These are phyloP conservation scores for Caryopteris hybrid DNA, from an alignment of 305 asterid species.

Conservation along the genomic window DNA sequence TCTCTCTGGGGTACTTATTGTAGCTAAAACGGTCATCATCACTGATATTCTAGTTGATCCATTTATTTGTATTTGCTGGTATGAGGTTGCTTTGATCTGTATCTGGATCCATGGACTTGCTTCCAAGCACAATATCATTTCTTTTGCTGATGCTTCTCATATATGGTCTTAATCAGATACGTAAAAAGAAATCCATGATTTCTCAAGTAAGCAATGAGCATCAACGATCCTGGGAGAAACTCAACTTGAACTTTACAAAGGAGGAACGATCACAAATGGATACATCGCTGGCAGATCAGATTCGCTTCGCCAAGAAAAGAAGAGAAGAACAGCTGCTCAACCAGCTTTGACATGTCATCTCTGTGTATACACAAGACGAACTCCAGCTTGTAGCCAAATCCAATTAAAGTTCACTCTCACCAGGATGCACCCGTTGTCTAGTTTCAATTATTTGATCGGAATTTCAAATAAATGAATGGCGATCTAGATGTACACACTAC, in stretches of 20 bases:
- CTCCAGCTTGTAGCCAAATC: too few species aligned
- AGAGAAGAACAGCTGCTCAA: constrained; percentile 37
- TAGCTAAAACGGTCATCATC: too few species aligned
- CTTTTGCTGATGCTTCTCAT: background rate
- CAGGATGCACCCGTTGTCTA: background rate
- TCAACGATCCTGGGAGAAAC: constrained; percentile 58
- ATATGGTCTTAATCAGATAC: constrained; percentile 48
- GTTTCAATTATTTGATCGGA: background rate
- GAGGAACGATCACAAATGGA: constrained; percentile 32
- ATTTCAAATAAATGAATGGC: too few species aligned
- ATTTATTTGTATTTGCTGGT: too few species aligned
- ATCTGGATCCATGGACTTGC: background rate
- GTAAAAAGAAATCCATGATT: constrained; percentile 45
- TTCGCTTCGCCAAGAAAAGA: constrained; percentile 62
- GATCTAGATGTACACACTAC: too few species aligned
- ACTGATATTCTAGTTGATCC: too few species aligned
- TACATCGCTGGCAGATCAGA: constrained; percentile 74
- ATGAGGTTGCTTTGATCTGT: background rate
- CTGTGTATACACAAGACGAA: background rate
- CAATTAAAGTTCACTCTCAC: background rate
- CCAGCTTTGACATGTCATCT: constrained; percentile 17
- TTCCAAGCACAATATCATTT: background rate
- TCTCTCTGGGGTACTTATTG: too few species aligned
- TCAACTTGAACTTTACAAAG: constrained; percentile 43
- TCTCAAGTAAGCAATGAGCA: constrained; percentile 41